phyloP scores from a whole-genome alignment of 176 grass and related monocot species.

The Lolium perenne region DNA sequence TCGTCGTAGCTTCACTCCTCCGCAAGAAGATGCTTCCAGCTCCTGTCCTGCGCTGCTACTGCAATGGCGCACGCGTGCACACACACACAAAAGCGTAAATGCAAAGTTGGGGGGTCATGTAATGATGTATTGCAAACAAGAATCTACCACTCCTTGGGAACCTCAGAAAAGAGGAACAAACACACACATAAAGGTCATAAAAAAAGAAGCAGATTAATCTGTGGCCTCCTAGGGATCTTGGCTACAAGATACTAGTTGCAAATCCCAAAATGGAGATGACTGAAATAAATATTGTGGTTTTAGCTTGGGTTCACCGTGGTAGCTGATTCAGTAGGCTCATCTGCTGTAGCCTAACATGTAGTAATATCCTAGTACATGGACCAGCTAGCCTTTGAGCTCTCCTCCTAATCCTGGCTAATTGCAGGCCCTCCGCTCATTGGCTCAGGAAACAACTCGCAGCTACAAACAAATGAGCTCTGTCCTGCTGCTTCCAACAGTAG shows the following conservation, averaged over 20 bases:
- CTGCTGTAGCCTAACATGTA: constrained; percentile 9
- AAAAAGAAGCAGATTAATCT: background rate
- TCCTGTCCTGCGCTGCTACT: constrained; percentile 27
- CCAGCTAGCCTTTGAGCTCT: constrained; percentile 37
- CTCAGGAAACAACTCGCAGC: background rate
- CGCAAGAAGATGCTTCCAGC: constrained; percentile 33
- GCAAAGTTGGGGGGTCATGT: constrained; percentile 31
- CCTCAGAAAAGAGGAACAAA: constrained; percentile 30
- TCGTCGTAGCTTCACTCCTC: constrained; percentile 18
- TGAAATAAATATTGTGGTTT: background rate
- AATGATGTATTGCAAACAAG: constrained; percentile 42
- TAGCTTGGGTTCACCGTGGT: constrained; percentile 35
- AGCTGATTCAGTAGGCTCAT: background rate
- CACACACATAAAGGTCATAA: background rate
- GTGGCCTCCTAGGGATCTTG: constrained; percentile 36
- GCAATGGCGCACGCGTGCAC: constrained; percentile 29
- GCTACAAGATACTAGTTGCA: constrained; percentile 46
- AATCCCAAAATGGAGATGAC: constrained; percentile 38
- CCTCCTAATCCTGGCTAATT: constrained; percentile 4
- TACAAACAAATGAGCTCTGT: constrained; percentile 20
- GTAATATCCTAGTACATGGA: constrained; percentile 19
- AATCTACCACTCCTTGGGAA: constrained; percentile 38
- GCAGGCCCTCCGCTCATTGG: background rate
- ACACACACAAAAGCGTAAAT: constrained; percentile 14
- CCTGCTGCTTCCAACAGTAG: constrained; percentile 25